Percentiles rank a stretch among this genome's conserved stretches.
Evolutionary conservation across 768 basidiomycete genomes (phyloP).

Genomic region (Macrolepiota fuliginosa): DNA sequence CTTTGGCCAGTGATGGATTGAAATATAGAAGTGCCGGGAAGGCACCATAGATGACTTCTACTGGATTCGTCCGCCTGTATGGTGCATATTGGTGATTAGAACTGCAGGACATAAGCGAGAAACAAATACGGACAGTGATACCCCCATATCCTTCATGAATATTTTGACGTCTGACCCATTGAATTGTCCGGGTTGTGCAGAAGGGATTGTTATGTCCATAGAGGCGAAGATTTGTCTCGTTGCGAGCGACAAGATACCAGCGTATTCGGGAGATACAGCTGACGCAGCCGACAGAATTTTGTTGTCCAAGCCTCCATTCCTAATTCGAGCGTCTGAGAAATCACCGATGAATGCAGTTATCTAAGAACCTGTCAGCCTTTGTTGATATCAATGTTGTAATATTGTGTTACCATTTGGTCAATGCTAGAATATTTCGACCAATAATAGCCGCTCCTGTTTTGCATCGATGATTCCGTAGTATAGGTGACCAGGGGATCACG

Average conservation of each 20-base stretch:
- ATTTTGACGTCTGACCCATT: too few relatives aligned
- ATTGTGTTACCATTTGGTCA: slow-evolving; percentile 29
- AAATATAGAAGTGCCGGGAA: too few relatives aligned
- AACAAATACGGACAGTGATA: slow-evolving; percentile 35
- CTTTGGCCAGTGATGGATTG: too few relatives aligned
- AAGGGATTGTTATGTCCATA: slow-evolving; percentile 43
- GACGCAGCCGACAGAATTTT: too few relatives aligned
- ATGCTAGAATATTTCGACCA: slow-evolving; percentile 30
- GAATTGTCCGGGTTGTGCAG: too few relatives aligned
- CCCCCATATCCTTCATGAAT: too few relatives aligned
- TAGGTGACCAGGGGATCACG: slow-evolving; percentile 34
- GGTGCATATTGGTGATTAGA: neutral
- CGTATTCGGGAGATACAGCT: too few relatives aligned
- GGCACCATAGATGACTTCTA: too few relatives aligned
- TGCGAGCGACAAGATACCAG: too few relatives aligned
- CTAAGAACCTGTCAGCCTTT: slow-evolving; percentile 21
- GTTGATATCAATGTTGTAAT: slow-evolving; percentile 11
- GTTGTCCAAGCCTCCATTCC: slow-evolving; percentile 37
- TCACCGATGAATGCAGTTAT: slow-evolving; percentile 39
- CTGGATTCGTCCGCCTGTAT: slow-evolving; percentile 34
- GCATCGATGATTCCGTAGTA: slow-evolving; percentile 20
- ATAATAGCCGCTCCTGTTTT: slow-evolving; percentile 34
- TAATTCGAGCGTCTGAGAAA: slow-evolving; percentile 31
- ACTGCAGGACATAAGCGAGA: slow-evolving; percentile 14
- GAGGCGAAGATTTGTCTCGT: slow-evolving; percentile 43